Base-by-base conservation (phyloP, 768 basidiomycete species). In the Mycena olivaceomarginata region DNA sequence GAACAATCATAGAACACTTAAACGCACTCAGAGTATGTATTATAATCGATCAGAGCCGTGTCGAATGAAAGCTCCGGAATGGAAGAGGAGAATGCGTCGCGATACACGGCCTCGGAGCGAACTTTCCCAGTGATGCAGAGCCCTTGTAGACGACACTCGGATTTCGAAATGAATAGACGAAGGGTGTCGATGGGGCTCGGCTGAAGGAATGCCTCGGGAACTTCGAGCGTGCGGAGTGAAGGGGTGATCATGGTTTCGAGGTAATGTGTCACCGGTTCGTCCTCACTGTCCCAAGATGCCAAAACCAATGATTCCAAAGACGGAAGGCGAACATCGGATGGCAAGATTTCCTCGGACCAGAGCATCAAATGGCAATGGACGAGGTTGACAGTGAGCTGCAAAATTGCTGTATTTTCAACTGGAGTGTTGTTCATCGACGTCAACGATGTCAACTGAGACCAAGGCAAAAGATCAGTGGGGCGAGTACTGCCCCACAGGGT, bases 401-500 rank as follows among this genome's bases (percentile, higher is more conserved):
- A 22, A n/a, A 65, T 16, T 1, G 71, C 22, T 5, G 40, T 31
- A 18, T n/a, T 41, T 2, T 65, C 22, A 8, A 0, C 0, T 15
- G 25, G 51, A 2, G 25, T 3, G 8, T 1, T n/a, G n/a, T n/a
- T n/a, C n/a, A 41, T 4, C 51, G 66, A n/a, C 22, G 40, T 66
- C 16, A 72, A 16, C 22, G 63, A 72, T 5, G 71, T 72, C 63
- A 72, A 48, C 15, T 67, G 65, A 12, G 43, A 59, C 72, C 64
- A 67, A 4, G 72, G 65, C 2, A 67, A 40, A 16, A 59, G 1
- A 8, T 9, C 22, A 7, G 18, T 2, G 7, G 31, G 8, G 9
- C 9, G 10, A 2, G 10, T 3, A 20, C 37, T 4, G 22, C 45
- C 41, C 40, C 11, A 37, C 18, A 66, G 41, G 2, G 72, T 67